These are phyloP conservation scores for Hericium erinaceus DNA, from an alignment of 768 basidiomycete genomes.

Conservation along the genomic window DNA sequence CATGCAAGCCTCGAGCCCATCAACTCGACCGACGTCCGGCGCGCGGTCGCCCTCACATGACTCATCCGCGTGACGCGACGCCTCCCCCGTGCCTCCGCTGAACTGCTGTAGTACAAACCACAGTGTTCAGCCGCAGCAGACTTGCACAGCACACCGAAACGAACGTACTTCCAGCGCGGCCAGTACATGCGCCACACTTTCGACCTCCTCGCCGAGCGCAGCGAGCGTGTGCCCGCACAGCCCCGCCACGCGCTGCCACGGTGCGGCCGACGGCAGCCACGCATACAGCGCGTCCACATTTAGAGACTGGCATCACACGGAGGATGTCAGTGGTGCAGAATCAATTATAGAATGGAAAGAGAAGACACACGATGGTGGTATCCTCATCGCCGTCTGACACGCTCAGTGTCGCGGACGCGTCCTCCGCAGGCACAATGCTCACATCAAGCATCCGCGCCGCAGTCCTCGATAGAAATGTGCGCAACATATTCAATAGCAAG, in stretches of 20 bases:
- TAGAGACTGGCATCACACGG: constrained; percentile 10
- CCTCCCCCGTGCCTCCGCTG: not conserved
- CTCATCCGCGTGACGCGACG: not conserved
- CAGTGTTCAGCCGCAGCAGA: not conserved
- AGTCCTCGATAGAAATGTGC: not conserved
- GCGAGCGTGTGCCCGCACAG: constrained; percentile 16
- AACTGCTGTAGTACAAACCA: not conserved
- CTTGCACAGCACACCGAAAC: constrained; percentile 11
- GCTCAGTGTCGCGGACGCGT: not conserved
- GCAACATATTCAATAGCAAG: not conserved
- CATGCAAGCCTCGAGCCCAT: too few species aligned
- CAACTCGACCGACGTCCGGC: too few species aligned
- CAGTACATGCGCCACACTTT: constrained; percentile 33
- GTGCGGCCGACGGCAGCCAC: constrained; percentile 14
- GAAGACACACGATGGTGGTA: not conserved
- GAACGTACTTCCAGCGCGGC: constrained; percentile 27
- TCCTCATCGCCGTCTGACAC: not conserved
- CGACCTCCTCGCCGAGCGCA: constrained; percentile 29
- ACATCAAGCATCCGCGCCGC: not conserved
- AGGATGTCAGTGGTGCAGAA: not conserved
- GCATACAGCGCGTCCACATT: constrained; percentile 16
- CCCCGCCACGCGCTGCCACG: constrained; percentile 16
- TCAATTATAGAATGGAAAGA: too few species aligned
- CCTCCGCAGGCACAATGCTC: not conserved
- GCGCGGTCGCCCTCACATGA: not conserved